These are phyloP conservation scores for Arabidopsis thaliana DNA, from an alignment of 345 rosid species.

Conservation along the genomic window DNA sequence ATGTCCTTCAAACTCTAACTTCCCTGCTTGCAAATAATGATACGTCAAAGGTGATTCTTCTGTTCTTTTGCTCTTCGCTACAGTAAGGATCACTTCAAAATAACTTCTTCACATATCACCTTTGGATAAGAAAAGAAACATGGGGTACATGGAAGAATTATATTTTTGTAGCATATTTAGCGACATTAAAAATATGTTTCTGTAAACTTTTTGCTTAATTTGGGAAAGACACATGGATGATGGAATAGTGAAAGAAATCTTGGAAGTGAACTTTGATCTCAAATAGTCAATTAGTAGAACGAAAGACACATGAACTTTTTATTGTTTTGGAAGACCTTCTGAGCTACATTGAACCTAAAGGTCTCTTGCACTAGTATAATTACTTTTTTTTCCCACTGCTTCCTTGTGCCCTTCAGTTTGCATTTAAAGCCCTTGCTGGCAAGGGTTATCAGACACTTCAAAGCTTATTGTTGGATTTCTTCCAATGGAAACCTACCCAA, in stretches of 20 bases:
- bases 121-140: slow-evolving; percentile 6
- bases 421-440: slow-evolving; percentile 92
- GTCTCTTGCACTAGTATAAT: slow-evolving; percentile 23
- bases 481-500: slow-evolving; percentile 81
- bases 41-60: slow-evolving; percentile 73
- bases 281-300: slow-evolving; percentile 10
- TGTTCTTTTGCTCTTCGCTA: slow-evolving; percentile 25
- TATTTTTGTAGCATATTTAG: slow-evolving; percentile 14
- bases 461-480: slow-evolving; percentile 85
- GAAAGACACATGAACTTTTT: slow-evolving; percentile 7
- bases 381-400: slow-evolving; percentile 25
- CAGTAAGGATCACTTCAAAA: slow-evolving; percentile 10
- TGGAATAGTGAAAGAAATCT: slow-evolving; percentile 19
- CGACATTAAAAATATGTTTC: neutral
- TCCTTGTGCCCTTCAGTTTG: slow-evolving; percentile 55
- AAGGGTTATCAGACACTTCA: slow-evolving; percentile 91
- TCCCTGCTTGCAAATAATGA: slow-evolving; percentile 83
- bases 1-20: slow-evolving; percentile 86
- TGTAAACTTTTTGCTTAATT: neutral
- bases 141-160: slow-evolving; percentile 8
- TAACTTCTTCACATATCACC: slow-evolving; percentile 22
- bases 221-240: neutral
- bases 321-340: slow-evolving; percentile 3
- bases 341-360: slow-evolving; percentile 19
- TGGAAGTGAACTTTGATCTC: slow-evolving; percentile 25